Percentiles rank a stretch among this genome's conserved stretches.
phyloP scores from a whole-genome alignment of 2,329 filamentous ascomycete species.

The Pleoardoris graminearum region DNA sequence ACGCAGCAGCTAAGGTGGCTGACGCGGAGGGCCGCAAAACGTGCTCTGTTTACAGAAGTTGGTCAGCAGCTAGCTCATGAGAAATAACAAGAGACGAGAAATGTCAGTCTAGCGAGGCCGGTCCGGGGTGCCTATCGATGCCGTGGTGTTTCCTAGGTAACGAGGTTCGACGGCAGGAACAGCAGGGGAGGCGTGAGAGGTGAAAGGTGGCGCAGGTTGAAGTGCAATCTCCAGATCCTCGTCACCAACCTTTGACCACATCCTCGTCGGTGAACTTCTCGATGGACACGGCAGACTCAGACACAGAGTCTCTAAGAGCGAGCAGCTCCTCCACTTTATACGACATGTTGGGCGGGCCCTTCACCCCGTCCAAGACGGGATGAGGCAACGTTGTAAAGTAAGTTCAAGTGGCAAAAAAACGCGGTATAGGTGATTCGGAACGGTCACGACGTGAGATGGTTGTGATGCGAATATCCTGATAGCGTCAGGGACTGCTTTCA shows the following conservation, averaged over 20 bases:
- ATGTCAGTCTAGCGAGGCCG: background rate
- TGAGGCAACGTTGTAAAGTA: conserved; percentile 10
- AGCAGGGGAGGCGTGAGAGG: background rate
- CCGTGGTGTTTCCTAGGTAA: conserved; percentile 1
- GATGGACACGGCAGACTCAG: conserved; percentile 48
- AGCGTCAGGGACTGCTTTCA: background rate
- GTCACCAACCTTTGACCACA: conserved; percentile 46
- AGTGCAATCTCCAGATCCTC: background rate
- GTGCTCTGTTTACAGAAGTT: conserved; percentile 36
- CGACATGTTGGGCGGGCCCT: conserved; percentile 30
- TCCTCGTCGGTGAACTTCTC: conserved; percentile 49
- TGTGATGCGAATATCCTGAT: conserved; percentile 44
- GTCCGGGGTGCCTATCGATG: background rate
- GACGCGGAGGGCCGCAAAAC: conserved; percentile 48
- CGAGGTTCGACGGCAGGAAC: background rate
- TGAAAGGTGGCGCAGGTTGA: background rate
- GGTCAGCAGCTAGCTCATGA: conserved; percentile 10
- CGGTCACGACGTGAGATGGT: conserved; percentile 37
- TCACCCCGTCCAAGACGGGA: conserved; percentile 13
- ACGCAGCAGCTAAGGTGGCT: conserved; percentile 30
- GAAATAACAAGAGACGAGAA: background rate
- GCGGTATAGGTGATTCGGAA: conserved; percentile 12
- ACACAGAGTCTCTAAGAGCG: conserved; percentile 46
- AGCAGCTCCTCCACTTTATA: conserved; percentile 49
- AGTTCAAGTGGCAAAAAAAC: conserved; percentile 14